Base-by-base conservation (phyloP, 2,329 filamentous ascomycete species). In the Botryotinia narcissicola region DNA sequence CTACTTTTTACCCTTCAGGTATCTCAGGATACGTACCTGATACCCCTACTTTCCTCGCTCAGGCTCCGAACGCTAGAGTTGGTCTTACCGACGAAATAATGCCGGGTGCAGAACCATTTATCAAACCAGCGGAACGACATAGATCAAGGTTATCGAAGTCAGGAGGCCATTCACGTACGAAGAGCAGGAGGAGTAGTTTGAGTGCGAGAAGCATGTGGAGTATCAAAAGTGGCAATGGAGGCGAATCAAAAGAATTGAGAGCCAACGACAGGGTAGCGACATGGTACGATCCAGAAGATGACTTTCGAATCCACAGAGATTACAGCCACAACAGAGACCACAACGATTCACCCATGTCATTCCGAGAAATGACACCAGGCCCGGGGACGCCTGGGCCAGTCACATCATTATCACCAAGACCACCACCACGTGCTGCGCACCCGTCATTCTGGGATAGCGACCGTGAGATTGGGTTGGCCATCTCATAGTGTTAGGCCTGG, bases 21-120 rank as follows among this genome's bases (percentile, higher is more conserved):
- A 83, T 76, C 81, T 83, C 78, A n/a, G 72, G 72, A 59, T 66
- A 72, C 35, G 48, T 75, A 29, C 76, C 76, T 10, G 75, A 77
- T 62, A 76, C 69, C 12, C 78, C 86, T 4, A 85, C 88, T 1
- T 85, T 89, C 16, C 82, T 89, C 42, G 88, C 89, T 20, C 84
- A 86, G 66, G 89, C 89, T 10, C 89, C 89, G 20, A 91, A 91
- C 77, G 84, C 89, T n/a, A 84, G 89, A 32, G 85, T 85, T 1
- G 89, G 89, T 25, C 84, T 91, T 9, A 91, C 89, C 3, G 89
- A 91, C 75, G 88, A 90, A 77, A 81, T 85, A 1, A 80, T 91
- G 4, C 88, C 89, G 8, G 89, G 89, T 48, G 89, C 88, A 73
- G 86, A 87, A 63, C 87, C 89, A 5, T 91, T 89, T 75, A 80